Evolutionary conservation across 768 basidiomycete genomes (phyloP).

Genomic region (Xerocomus potaroensis): DNA sequence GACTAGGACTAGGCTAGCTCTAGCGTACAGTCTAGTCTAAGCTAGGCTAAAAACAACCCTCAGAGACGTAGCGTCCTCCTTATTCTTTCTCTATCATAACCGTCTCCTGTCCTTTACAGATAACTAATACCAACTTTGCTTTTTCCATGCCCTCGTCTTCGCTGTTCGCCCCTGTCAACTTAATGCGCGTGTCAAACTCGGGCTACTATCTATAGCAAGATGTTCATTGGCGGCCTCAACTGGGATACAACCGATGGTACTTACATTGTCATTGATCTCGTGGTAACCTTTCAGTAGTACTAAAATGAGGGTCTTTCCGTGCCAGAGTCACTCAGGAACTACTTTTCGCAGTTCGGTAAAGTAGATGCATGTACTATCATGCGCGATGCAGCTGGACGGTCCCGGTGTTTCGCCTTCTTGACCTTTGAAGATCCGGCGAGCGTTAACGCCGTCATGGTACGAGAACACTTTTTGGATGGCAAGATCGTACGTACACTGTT

Average conservation of each 20-base stretch:
- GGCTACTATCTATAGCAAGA: constrained; percentile 71
- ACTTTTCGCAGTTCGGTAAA: constrained; percentile 94
- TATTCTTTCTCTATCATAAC: constrained; percentile 56
- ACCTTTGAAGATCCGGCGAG: constrained; percentile 92
- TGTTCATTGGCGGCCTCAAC: constrained; percentile 99
- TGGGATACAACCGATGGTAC: constrained; percentile 99
- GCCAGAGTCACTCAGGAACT: constrained; percentile 72
- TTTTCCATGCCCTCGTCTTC: constrained; percentile 33
- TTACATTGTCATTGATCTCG: constrained; percentile 37
- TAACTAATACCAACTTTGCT: constrained; percentile 74
- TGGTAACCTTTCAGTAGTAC: constrained; percentile 38
- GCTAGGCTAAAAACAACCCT: constrained; percentile 63
- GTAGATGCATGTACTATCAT: constrained; percentile 98
- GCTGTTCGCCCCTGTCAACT: constrained; percentile 24
- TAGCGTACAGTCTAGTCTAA: constrained; percentile 77
- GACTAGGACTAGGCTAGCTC: constrained; percentile 71
- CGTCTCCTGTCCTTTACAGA: constrained; percentile 61
- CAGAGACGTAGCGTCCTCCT: constrained; percentile 69
- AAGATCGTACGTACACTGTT: constrained; percentile 75
- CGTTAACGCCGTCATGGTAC: constrained; percentile 93
- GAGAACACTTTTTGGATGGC: constrained; percentile 93
- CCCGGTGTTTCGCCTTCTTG: constrained; percentile 95
- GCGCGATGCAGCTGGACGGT: constrained; percentile 93
- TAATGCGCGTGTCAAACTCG: constrained; percentile 23
- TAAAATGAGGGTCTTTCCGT: constrained; percentile 33